Evolutionary conservation across 2,329 filamentous ascomycete genomes (phyloP), one percentile per base, ranked within the genome.

Genomic region (Aphanoascus verrucosus): DNA sequence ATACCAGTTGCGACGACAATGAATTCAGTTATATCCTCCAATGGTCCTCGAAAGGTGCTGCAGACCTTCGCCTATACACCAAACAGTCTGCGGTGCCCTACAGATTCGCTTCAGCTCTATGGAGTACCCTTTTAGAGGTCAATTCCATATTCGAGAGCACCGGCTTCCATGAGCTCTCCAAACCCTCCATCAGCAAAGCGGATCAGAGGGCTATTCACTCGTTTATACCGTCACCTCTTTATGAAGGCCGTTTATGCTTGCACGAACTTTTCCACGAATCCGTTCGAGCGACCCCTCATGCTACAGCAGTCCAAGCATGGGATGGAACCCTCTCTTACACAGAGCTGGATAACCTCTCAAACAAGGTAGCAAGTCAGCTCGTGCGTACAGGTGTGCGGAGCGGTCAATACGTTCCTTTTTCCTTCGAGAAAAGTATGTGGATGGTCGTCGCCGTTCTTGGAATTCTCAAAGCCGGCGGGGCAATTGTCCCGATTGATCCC

Each of bases 341-440:
- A 43, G 38, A 58, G 41, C 43, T 59, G 15, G 53, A 60, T 49
- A 43, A 52, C 14, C 54, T 63, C n/a, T 62, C 64, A 12, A 54
- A 49, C 9, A 40, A 20, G 12, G 34, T 57, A 23, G 56, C 55
- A 19, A 19, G 14, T 5, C 23, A 52, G 12, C 53, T 60, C 3
- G 23, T 28, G 23, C 23, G 23, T 28, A 28, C 23, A 28, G 23
- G 23, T 28, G 23, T 28, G 23, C 23, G 23, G 23, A 28, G 23
- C 23, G 23, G 23, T 28, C 23, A 15, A 23, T 50, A 67, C 0
- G 62, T 71, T 2, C 66, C 67, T 0, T 52, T 71, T 31, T 64
- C 61, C 41, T 69, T 70, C 41, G 65, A 69, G 17, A 72, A 71
- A 58, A 68, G 66, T 3, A 58, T 56, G 23, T 70, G 64, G 65